Evolutionary conservation across 164 flowering plant genomes (phyloP), one percentile per base, ranked within the genome.

Genomic region (Houttuynia cordata): DNA sequence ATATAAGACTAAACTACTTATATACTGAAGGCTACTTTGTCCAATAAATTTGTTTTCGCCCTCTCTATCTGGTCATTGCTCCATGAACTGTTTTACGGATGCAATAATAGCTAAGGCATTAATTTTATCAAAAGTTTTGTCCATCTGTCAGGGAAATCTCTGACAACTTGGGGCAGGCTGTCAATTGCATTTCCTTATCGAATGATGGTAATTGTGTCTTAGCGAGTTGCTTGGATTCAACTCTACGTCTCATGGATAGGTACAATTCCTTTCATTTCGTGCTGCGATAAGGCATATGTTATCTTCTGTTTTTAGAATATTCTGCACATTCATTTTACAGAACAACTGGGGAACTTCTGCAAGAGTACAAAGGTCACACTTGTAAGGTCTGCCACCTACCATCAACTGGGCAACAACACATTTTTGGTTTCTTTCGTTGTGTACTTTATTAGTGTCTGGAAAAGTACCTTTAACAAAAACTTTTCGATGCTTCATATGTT

Each of bases 141-240:
- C 14, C 17, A 10, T 42, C 1, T 42, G 12, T 42, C 62, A 87
- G 97, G 71, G 96, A 93, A 79, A 71, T 79, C 62, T 81, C 81
- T 53, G 97, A 93, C 71, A 61, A 82, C 67, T 73, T 93, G 78
- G 97, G 97, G 51, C 94, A 88, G 53, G 92, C 99, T 58, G 99
- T 93, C 45, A 88, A 90, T 67, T 93, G 99, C 67, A 83, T 90
- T 64, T 80, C 96, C 59, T 53, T 93, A 74, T 93, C 97, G 67
- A 93, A 90, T 74, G 96, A 93, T 78, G 83, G 91, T 40, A 88
- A 93, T 73, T 93, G 99, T 65, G 57, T 93, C 52, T 73, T 93
- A 71, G 96, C 96, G 47, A 78, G 91, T 73, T 93, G 99, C 76
- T 78, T 93, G 24, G 97, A 93, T 78, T 93, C 99, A 53, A 86